A percentile compares a stretch with the other conserved stretches of the same genome.
phyloP scores from a whole-genome alignment of 2,329 filamentous ascomycete genomes.

The Calonectria fujianensis region DNA sequence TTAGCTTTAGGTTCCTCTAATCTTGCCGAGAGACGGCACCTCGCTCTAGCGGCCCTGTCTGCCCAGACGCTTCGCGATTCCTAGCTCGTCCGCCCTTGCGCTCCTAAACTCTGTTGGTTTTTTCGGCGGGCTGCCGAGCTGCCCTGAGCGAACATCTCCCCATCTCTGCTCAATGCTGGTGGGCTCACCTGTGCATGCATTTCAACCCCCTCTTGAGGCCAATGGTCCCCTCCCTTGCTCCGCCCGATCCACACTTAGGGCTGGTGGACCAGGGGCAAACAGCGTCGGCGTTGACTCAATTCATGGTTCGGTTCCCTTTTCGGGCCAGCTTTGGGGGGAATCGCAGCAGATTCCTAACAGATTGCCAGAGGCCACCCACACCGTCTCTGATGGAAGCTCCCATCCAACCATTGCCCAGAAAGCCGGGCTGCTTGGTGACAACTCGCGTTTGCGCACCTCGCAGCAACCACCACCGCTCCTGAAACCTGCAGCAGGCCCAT shows the following conservation, averaged over 20 bases:
- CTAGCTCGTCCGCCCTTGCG: slow-evolving; percentile 24
- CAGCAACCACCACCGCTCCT: slow-evolving; percentile 38
- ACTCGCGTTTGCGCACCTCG: slow-evolving; percentile 41
- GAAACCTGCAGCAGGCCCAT: slow-evolving; percentile 39
- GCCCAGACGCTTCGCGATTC: not conserved
- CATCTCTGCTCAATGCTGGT: slow-evolving; percentile 7
- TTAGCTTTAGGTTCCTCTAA: slow-evolving; percentile 6
- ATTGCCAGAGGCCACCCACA: slow-evolving; percentile 34
- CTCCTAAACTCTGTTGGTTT: slow-evolving; percentile 15
- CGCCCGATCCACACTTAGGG: slow-evolving; percentile 55
- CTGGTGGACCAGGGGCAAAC: slow-evolving; percentile 50
- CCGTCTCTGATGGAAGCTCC: not conserved
- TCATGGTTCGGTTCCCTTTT: slow-evolving; percentile 48
- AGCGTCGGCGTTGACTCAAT: slow-evolving; percentile 53
- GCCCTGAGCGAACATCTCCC: slow-evolving; percentile 15
- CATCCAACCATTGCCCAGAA: slow-evolving; percentile 6
- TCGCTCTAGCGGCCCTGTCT: slow-evolving; percentile 21
- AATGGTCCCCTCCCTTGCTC: slow-evolving; percentile 45
- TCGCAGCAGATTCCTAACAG: slow-evolving; percentile 12
- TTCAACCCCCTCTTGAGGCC: slow-evolving; percentile 42
- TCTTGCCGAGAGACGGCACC: slow-evolving; percentile 23
- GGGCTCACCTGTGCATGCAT: slow-evolving; percentile 41
- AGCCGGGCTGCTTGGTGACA: slow-evolving; percentile 15
- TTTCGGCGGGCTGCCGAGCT: slow-evolving; percentile 1
- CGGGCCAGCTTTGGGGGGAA: slow-evolving; percentile 21